phyloP scores from a whole-genome alignment of 1,139 yeast genomes.

The Hansenula anomala region DNA sequence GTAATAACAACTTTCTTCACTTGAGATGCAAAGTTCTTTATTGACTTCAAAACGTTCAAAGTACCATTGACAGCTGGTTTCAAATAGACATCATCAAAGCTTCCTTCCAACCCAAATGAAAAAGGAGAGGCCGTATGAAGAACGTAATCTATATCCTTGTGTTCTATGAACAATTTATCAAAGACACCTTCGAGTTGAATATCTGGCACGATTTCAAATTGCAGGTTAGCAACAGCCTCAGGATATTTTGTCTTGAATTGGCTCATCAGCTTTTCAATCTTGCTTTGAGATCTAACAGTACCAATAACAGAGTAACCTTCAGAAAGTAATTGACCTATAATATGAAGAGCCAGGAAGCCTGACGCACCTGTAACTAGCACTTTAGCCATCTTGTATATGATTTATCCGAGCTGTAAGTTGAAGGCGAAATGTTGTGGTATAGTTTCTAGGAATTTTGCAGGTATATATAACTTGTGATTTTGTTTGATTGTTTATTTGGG shows the following conservation, averaged over 20 bases:
- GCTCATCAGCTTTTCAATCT: too few relatives aligned
- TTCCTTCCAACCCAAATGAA: constrained; percentile 24
- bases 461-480: too few relatives aligned
- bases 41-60: constrained; percentile 32
- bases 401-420: too few relatives aligned
- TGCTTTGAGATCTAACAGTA: too few relatives aligned
- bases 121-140: constrained; percentile 42
- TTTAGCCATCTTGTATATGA: too few relatives aligned
- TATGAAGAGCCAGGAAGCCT: not conserved
- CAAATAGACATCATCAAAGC: constrained; percentile 15
- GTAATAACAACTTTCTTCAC: constrained; percentile 45
- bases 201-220: not conserved
- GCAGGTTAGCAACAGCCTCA: not conserved
- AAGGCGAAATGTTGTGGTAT: too few relatives aligned
- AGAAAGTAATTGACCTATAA: not conserved
- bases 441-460: too few relatives aligned
- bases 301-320: not conserved
- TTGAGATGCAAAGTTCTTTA: constrained; percentile 35
- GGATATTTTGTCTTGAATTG: too few relatives aligned
- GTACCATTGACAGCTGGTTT: constrained; percentile 41
- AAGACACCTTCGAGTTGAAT: not conserved
- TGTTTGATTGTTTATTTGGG: too few relatives aligned
- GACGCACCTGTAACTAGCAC: not conserved
- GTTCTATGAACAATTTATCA: not conserved
- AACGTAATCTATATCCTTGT: not conserved